These are phyloP conservation scores for Coemansia sp. DNA, from an alignment of 371 early-diverging fungal genomes.

Conservation along the genomic window DNA sequence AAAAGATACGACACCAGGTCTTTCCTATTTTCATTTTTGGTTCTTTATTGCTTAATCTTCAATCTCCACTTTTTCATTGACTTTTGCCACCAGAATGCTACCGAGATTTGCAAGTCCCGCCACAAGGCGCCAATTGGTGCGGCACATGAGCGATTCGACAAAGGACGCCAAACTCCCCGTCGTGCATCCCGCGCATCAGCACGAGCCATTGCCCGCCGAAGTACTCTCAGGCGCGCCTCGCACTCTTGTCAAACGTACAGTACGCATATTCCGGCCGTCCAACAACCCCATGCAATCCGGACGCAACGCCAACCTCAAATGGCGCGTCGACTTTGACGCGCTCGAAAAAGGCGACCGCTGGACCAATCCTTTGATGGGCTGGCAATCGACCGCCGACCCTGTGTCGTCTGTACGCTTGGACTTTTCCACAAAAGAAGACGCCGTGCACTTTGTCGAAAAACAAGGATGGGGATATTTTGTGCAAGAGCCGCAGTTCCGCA, in stretches of 20 bases:
- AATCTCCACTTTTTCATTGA: neutral
- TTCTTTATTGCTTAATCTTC: neutral
- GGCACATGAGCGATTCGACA: neutral
- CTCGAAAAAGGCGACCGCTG: conserved; percentile 76
- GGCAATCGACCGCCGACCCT: conserved; percentile 86
- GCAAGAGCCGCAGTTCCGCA: conserved; percentile 75
- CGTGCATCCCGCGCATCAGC: conserved; percentile 46
- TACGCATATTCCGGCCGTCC: conserved; percentile 81
- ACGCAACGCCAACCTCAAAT: conserved; percentile 69
- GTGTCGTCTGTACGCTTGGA: conserved; percentile 82
- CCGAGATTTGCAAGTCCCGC: neutral
- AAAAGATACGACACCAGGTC: neutral
- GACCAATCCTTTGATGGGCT: conserved; percentile 93
- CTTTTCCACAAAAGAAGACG: conserved; percentile 84
- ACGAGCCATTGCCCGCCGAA: conserved; percentile 43
- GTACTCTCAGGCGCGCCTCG: conserved; percentile 44
- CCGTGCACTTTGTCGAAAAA: conserved; percentile 88
- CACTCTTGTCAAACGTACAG: conserved; percentile 61
- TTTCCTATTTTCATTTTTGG: neutral
- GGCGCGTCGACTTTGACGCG: conserved; percentile 88
- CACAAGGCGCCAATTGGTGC: neutral
- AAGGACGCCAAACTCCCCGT: conserved; percentile 7
- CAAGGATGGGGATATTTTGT: conserved; percentile 93
- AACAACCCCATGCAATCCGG: conserved; percentile 88
- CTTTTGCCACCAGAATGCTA: neutral